These are phyloP conservation scores for Penicillium oxalicum DNA, from an alignment of 2,329 filamentous ascomycete genomes.

Conservation along the genomic window DNA sequence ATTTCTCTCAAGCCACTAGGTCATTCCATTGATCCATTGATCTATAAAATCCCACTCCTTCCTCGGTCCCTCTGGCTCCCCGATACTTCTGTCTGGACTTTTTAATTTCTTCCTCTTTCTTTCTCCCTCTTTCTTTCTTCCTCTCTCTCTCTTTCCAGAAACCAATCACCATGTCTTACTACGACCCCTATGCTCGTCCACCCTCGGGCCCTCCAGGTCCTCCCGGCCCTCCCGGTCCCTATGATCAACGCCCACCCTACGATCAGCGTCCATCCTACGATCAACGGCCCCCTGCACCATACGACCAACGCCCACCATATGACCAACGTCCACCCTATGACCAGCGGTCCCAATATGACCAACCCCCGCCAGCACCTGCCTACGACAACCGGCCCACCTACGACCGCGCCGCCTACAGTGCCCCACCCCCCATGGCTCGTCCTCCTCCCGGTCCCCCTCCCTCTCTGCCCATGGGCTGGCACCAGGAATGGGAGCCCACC, in stretches of 20 bases:
- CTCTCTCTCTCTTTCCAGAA: neutral
- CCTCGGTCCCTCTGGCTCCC: neutral
- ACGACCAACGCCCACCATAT: constrained; percentile 6
- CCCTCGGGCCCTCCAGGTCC: constrained; percentile 9
- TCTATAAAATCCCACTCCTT: neutral
- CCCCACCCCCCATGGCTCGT: constrained; percentile 23
- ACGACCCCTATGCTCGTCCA: constrained; percentile 20
- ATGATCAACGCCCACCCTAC: constrained; percentile 12
- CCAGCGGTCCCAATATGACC: constrained; percentile 4
- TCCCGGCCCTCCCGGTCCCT: constrained; percentile 1
- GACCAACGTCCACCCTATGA: neutral
- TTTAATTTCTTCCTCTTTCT: neutral
- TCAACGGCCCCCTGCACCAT: neutral
- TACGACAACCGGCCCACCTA: constrained; percentile 29
- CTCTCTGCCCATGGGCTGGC: constrained; percentile 55
- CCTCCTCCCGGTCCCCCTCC: constrained; percentile 42
- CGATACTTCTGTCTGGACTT: neutral
- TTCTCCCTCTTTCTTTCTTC: neutral
- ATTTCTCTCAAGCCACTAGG: no score
- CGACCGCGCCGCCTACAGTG: constrained; percentile 18
- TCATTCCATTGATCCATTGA: neutral
- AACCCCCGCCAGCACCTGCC: constrained; percentile 2
- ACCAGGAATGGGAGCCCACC: constrained; percentile 56
- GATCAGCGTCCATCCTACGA: neutral
- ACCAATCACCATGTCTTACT: constrained; percentile 19